Percentiles rank a stretch among this genome's conserved stretches.
Conservation (phyloP, 306 rosid genomes). For the Cicer arietinum region DNA sequence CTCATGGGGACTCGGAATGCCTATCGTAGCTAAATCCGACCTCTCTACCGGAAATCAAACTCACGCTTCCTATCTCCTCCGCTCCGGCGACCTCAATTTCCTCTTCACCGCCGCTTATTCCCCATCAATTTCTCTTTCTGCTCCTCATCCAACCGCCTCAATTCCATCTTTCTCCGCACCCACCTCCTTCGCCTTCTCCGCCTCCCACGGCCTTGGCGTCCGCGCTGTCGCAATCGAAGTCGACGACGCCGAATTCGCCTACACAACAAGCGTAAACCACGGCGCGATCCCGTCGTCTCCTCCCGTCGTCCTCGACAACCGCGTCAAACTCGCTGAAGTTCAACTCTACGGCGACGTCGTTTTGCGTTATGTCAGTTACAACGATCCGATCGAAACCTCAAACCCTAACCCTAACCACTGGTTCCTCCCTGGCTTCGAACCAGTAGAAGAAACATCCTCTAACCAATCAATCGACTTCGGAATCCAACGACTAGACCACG, state of each 20-base stretch:
- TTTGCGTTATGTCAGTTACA: constrained; percentile 75
- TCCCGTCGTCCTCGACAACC: constrained; percentile 56
- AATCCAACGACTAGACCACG: constrained; percentile 79
- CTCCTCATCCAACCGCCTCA: constrained; percentile 53
- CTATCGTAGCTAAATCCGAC: constrained; percentile 74
- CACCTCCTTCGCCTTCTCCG: constrained; percentile 63
- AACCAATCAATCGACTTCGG: constrained; percentile 66
- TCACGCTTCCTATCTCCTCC: constrained; percentile 91
- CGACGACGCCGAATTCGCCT: constrained; percentile 70
- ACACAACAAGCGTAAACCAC: constrained; percentile 57
- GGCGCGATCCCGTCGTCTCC: constrained; percentile 62
- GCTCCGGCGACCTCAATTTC: constrained; percentile 82
- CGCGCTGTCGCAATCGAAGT: constrained; percentile 84
- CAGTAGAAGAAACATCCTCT: constrained; percentile 48
- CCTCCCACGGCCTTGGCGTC: constrained; percentile 76
- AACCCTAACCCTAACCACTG: constrained; percentile 42
- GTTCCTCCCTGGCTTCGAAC: constrained; percentile 81
- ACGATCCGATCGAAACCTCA: background rate
- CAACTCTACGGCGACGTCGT: constrained; percentile 89
- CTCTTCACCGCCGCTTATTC: constrained; percentile 95
- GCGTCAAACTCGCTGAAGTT: constrained; percentile 65
- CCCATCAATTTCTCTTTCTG: constrained; percentile 50
- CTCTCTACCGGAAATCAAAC: constrained; percentile 77
- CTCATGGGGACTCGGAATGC: constrained; percentile 91
- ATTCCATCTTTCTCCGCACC: constrained; percentile 64